These are phyloP conservation scores for Camellia lanceoleosa DNA, from an alignment of 148 eudicot genomes.

Conservation along the genomic window DNA sequence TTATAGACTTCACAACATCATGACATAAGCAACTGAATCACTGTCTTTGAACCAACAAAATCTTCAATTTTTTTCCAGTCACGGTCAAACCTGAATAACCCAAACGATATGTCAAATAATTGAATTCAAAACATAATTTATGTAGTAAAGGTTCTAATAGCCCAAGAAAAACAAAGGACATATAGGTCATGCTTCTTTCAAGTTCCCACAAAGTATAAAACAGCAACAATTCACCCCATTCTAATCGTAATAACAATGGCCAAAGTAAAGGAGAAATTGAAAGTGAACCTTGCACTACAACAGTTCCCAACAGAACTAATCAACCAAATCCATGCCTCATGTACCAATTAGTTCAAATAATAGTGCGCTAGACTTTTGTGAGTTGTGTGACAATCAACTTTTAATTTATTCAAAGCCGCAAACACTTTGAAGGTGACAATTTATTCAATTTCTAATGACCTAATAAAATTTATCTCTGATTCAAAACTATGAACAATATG, in stretches of 20 bases:
- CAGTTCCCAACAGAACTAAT: conserved; percentile 6
- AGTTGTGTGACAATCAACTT: no score
- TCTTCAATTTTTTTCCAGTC: conserved; percentile 98
- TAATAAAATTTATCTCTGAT: no score
- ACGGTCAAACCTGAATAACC: conserved; percentile 73
- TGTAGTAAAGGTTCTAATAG: background rate
- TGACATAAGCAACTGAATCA: conserved; percentile 64
- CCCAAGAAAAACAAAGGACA: background rate
- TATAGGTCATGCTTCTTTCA: background rate
- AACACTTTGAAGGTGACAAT: no score
- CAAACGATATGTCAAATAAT: conserved; percentile 1
- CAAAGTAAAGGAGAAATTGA: background rate
- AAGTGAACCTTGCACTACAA: background rate
- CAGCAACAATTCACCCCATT: background rate
- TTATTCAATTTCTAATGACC: no score
- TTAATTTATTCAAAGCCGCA: no score
- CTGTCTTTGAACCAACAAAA: conserved; percentile 89
- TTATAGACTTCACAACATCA: background rate
- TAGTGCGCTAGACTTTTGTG: no score
- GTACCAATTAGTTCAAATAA: background rate
- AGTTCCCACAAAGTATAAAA: background rate
- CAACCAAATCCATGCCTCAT: background rate
- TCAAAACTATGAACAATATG: no score
- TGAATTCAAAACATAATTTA: background rate
- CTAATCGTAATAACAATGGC: background rate